Base-by-base conservation (phyloP, 1,284 basidiomycete species). In the Pseudozyma thailandica region DNA sequence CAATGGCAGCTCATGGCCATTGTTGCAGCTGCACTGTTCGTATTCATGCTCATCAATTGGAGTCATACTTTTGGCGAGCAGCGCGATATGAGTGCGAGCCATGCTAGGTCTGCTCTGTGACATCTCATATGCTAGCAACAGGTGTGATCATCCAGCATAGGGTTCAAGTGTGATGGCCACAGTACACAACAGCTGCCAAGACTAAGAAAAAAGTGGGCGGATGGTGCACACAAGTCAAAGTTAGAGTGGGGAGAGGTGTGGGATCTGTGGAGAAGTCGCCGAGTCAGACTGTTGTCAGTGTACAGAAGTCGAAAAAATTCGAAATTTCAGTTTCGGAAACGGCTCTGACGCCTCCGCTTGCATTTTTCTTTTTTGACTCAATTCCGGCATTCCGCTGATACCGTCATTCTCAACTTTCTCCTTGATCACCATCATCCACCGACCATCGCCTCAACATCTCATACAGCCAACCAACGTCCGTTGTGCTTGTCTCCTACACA, bases 191-290 rank as follows among this genome's bases (percentile, higher is more conserved):
- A n/a, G n/a, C n/a, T n/a, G n/a, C n/a, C n/a, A n/a, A n/a, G n/a
- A n/a, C n/a, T n/a, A n/a, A n/a, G n/a, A n/a, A n/a, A n/a, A n/a
- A n/a, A 9, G 20, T 21, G 18, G 45, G n/a, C 28, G 45, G 31
- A 21, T 31, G 13, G 15, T 10, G 26, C 30, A 25, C 5, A 42
- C 23, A 25, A 26, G n/a, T 3, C 4, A 26, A 25, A 42, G 5
- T 20, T 33, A 13, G 18, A 6, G 10, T 41, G 39, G 10, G 39
- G 6, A 16, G 13, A 16, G 9, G 6, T 41, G 20, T 41, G 39
- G n/a, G 44, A 46, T 39, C n/a, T 51, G 42, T 43, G 42, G 50
- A 51, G 42, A 44, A 51, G 50, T 33, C 50, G 50, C 41, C 50
- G 33, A 35, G n/a, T 35, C 33, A 35, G 33, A n/a, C n/a, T 23